A percentile compares a stretch with the other conserved stretches of the same genome.
These are phyloP conservation scores for Mortierella sp. DNA, from an alignment of 371 early-diverging fungal genomes.

Conservation along the genomic window DNA sequence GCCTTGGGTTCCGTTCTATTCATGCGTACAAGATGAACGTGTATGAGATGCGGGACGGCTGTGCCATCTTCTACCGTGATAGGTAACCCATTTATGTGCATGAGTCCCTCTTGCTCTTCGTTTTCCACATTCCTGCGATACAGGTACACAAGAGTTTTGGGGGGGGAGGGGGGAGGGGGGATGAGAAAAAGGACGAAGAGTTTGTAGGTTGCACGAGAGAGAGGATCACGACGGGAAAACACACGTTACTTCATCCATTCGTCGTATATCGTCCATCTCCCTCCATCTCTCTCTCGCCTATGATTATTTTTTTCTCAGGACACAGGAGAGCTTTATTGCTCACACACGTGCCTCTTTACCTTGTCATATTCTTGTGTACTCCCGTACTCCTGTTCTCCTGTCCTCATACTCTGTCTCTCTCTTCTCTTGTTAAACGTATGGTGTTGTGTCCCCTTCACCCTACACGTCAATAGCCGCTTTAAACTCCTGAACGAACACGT, in stretches of 20 bases:
- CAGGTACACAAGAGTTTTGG: background rate
- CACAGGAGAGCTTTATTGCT: slow-evolving; percentile 17
- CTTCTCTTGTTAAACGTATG: background rate
- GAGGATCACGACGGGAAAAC: slow-evolving; percentile 7
- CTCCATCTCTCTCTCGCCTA: background rate
- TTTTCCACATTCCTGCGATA: slow-evolving; percentile 1
- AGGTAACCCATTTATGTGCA: slow-evolving; percentile 28
- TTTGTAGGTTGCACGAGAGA: background rate
- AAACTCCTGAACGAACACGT: slow-evolving; percentile 77
- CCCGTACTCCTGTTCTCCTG: too few relatives aligned
- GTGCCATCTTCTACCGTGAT: slow-evolving; percentile 56
- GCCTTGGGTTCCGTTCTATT: slow-evolving; percentile 51
- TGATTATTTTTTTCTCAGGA: slow-evolving; percentile 7
- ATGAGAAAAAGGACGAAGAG: background rate
- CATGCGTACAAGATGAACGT: slow-evolving; percentile 53
- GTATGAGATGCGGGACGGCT: slow-evolving; percentile 56
- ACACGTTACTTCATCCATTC: slow-evolving; percentile 15
- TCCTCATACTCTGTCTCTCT: too few relatives aligned
- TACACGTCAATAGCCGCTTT: slow-evolving; percentile 64
- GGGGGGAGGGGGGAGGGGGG: background rate
- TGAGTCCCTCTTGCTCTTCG: too few relatives aligned
- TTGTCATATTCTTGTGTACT: too few relatives aligned
- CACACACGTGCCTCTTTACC: slow-evolving; percentile 27
- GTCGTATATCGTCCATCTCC: slow-evolving; percentile 6
- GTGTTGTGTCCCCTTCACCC: background rate